Evolutionary conservation across 1,284 basidiomycete species (phyloP), one percentile per base, ranked within the genome.

Genomic region (Tetrapyrgos nigripes): DNA sequence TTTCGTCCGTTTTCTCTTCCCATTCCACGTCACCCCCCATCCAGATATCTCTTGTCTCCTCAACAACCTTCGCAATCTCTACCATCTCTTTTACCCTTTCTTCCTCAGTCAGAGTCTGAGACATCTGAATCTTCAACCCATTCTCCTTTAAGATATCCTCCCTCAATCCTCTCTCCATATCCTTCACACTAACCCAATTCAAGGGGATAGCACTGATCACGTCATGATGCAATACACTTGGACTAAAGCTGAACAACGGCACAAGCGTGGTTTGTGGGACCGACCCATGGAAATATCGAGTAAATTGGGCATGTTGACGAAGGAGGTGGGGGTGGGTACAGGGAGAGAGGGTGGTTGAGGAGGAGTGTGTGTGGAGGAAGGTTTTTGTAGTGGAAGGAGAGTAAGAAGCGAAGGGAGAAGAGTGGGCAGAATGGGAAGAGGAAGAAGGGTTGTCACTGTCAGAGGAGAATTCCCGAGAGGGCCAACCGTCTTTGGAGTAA

Each of bases 191-290:
- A 3, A 70, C 62, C 62, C 74, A 80, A 56, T 73, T 67, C 23
- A 79, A 73, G 3, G 73, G 73, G 11, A 76, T 68, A 5, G 83
- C 80, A 1, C 78, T 75, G 33, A 85, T 81, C 45, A 91, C 84
- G 67, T 91, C 87, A 35, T 82, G 77, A 63, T 88, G 85, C 48
- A 88, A 64, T 1, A 70, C 68, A 1, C 84, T 85, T 29, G 83
- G 79, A 66, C 82, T 84, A 66, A 84, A 85, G 5, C 81, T 77
- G 66, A 88, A 81, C 48, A 80, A 75, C 1, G 84, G 85, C 47
- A 79, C 72, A 57, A 86, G 64, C 23, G 64, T 65, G n/a, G 69
- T 8, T 4, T 4, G 13, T 9, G 35, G 26, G 55, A 40, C 19
- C 33, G 51, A 19, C 46, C 59, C 47, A 21, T 75, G 72, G 4